These are phyloP conservation scores for Talaromyces stipitatus DNA, from an alignment of 495 filamentous ascomycete species.

Conservation along the genomic window DNA sequence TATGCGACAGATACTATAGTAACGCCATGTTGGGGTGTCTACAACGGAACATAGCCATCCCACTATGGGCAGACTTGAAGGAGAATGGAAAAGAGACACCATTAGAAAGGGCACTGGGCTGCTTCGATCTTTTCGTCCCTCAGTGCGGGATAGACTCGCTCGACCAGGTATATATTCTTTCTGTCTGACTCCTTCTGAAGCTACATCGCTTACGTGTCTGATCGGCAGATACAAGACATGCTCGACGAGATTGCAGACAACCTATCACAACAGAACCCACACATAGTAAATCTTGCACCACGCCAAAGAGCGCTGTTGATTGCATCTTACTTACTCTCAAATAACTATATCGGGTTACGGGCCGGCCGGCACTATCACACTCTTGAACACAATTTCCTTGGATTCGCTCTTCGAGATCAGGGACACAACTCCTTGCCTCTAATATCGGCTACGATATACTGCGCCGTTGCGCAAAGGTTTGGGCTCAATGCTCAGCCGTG, in stretches of 20 bases:
- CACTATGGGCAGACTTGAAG: slow-evolving; percentile 59
- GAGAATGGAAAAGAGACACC: slow-evolving; percentile 43
- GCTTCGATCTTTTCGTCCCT: slow-evolving; percentile 83
- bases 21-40: slow-evolving; percentile 64
- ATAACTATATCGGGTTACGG: slow-evolving; percentile 61
- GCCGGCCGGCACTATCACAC: slow-evolving; percentile 61
- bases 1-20: slow-evolving; percentile 58
- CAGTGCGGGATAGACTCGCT: slow-evolving; percentile 62
- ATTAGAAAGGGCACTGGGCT: slow-evolving; percentile 68
- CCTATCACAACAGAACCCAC: slow-evolving; percentile 42
- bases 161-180: slow-evolving; percentile 49
- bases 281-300: slow-evolving; percentile 43
- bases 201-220: neutral
- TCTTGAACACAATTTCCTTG: slow-evolving; percentile 79
- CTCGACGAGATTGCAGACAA: slow-evolving; percentile 55
- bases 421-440: slow-evolving; percentile 70
- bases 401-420: slow-evolving; percentile 51
- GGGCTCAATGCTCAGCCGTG: slow-evolving; percentile 66
- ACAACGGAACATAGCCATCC: slow-evolving; percentile 71
- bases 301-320: slow-evolving; percentile 61
- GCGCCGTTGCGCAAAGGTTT: slow-evolving; percentile 55
- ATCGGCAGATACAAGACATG: slow-evolving; percentile 44
- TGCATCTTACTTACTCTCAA: slow-evolving; percentile 54
- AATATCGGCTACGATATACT: slow-evolving; percentile 68
- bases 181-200: neutral